Evolutionary conservation across 2,329 filamentous ascomycete species (phyloP).

Genomic region (Ceratocystis papillata): DNA sequence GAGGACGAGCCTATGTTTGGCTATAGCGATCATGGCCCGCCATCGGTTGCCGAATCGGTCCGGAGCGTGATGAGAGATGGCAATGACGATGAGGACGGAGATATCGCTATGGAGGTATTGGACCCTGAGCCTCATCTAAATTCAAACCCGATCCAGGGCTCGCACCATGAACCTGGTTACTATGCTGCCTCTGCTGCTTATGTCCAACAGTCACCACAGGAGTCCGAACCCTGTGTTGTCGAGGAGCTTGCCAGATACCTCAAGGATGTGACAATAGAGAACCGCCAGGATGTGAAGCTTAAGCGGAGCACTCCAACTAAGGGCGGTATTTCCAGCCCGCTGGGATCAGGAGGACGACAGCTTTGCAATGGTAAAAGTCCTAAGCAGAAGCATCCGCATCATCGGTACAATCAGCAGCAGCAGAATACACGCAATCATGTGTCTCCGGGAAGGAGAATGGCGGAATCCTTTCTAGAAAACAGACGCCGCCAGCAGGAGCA

Average conservation of each 20-base stretch:
- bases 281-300: slow-evolving; percentile 14
- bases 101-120: background rate
- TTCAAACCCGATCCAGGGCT: background rate
- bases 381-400: background rate
- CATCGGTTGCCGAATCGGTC: slow-evolving; percentile 18
- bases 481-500: slow-evolving; percentile 11
- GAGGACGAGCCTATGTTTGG: slow-evolving; percentile 15
- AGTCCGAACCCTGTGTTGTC: background rate
- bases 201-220: background rate
- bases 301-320: slow-evolving; percentile 7
- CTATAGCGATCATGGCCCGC: background rate
- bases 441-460: slow-evolving; percentile 21
- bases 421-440: slow-evolving; percentile 15
- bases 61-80: slow-evolving; percentile 8
- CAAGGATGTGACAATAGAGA: slow-evolving; percentile 16
- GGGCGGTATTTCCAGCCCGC: background rate
- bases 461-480: slow-evolving; percentile 22
- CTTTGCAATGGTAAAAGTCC: slow-evolving; percentile 2
- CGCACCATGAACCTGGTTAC: background rate
- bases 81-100: background rate
- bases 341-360: background rate
- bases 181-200: background rate
- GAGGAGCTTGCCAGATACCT: slow-evolving; percentile 9
- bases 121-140: background rate
- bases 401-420: background rate